Base-by-base conservation (phyloP, 148 eudicot genomes). In the Tetragonia tetragonoides region DNA sequence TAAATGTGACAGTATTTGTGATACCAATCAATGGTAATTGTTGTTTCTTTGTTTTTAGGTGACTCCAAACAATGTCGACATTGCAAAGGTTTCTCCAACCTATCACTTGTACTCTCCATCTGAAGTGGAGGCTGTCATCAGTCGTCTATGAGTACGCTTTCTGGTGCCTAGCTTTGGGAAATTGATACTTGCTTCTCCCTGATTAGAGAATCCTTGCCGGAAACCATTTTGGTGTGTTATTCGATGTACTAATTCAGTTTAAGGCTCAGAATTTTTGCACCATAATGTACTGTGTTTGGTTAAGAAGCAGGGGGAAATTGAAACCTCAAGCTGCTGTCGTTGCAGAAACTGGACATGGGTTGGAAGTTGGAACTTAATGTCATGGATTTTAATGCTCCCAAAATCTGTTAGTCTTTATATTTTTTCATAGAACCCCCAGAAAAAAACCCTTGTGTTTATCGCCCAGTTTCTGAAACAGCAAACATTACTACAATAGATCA, bases 61-160 rank as follows among this genome's bases (percentile, higher is more conserved):
- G 70, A 93, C 99, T 4, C 97, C 99, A 12, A 96, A 93, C 85
- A 93, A 96, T 73, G 99, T 96, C 20, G 99, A 96, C 84, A 93
- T 96, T 74, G 98, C 98, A 3, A 96, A 85, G 88, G 99, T 96
- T 39, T 87, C 98, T 47, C 98, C 99, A 42, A 86, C 86, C 49
- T 96, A 96, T 86, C 99, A 96, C 84, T 84, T 96, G 64, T 96
- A 96, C 75, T 69, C 97, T 68, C 98, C 99, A 38, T 70, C 98
- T 2, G 99, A 96, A 81, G 98, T 96, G 57, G 99, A 96, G 75
- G 92, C 89, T 40, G 98, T 96, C 38, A 93, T 96, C 68, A 79
- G 72, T 47, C 99, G 97, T 75, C 84, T 95, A 70, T 96, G 83
- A 93, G 87, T 46, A 24, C 62, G 78, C 37, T 60, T 44, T 77